These are phyloP conservation scores for Excoecaria cochinchinensis DNA, from an alignment of 345 rosid genomes.

Conservation along the genomic window DNA sequence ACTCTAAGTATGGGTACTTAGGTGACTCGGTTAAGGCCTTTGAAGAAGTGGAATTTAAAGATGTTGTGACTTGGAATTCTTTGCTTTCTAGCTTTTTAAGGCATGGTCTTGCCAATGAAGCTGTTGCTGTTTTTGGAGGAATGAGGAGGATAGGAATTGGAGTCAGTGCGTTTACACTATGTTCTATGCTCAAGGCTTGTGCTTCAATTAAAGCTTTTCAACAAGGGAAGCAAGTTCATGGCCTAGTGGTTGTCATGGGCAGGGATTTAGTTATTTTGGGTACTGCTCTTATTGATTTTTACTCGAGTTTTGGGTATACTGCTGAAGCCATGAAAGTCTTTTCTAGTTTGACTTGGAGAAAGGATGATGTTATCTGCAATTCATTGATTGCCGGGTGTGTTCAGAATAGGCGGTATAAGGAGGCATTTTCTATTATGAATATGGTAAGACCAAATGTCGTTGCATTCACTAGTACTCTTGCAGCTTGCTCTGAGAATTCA, in stretches of 20 bases:
- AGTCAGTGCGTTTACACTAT: slow-evolving; percentile 68
- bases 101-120: slow-evolving; percentile 51
- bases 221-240: slow-evolving; percentile 78
- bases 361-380: slow-evolving; percentile 58
- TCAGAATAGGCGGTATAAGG: slow-evolving; percentile 45
- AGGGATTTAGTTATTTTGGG: slow-evolving; percentile 68
- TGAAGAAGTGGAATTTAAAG: slow-evolving; percentile 49
- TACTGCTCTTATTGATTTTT: slow-evolving; percentile 69
- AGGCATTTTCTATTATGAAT: slow-evolving; percentile 52
- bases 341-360: slow-evolving; percentile 27
- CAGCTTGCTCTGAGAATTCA: slow-evolving; percentile 70
- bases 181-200: slow-evolving; percentile 68
- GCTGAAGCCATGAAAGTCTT: slow-evolving; percentile 62
- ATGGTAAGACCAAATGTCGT: slow-evolving; percentile 50
- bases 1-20: slow-evolving; percentile 54
- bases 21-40: slow-evolving; percentile 50
- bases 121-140: slow-evolving; percentile 47
- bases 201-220: slow-evolving; percentile 43
- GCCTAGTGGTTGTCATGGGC: slow-evolving; percentile 59
- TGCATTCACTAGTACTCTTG: slow-evolving; percentile 62
- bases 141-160: slow-evolving; percentile 53
- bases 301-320: slow-evolving; percentile 48
- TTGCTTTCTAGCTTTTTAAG: slow-evolving; percentile 62
- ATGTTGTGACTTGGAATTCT: slow-evolving; percentile 75
- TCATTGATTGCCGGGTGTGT: slow-evolving; percentile 69